phyloP scores from a whole-genome alignment of 257 asterid species.

The Scutellaria barbata region DNA sequence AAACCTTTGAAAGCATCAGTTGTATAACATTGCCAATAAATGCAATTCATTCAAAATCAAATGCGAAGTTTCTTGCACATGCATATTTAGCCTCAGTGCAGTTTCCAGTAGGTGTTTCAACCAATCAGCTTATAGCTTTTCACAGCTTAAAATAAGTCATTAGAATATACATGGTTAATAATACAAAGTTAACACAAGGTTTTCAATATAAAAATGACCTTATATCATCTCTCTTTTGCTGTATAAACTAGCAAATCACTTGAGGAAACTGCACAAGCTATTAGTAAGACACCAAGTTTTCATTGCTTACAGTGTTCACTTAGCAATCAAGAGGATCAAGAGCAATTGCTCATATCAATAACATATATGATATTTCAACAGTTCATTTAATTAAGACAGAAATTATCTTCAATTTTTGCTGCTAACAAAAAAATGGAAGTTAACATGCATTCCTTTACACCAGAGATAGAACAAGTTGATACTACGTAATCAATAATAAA shows the following conservation, averaged over 20 bases:
- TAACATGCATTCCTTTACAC: conserved; percentile 5
- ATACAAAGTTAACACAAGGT: conserved; percentile 3
- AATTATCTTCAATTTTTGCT: not conserved
- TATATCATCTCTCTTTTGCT: not conserved
- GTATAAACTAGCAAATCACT: not conserved
- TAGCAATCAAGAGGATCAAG: not conserved
- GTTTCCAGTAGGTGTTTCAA: not conserved
- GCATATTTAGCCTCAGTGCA: not conserved
- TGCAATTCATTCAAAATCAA: conserved; percentile 16
- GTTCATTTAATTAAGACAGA: not conserved
- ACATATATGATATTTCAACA: not conserved
- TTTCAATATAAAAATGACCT: not conserved
- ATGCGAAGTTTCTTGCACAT: conserved; percentile 12
- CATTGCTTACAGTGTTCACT: not conserved
- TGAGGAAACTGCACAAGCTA: not conserved
- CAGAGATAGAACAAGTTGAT: not conserved
- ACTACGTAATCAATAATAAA: not conserved
- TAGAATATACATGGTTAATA: conserved; percentile 16
- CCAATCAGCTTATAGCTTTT: conserved; percentile 7
- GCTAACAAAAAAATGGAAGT: not conserved
- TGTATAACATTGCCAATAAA: not conserved
- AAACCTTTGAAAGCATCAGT: conserved; percentile 7
- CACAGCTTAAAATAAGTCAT: conserved; percentile 2
- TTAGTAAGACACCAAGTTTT: not conserved
- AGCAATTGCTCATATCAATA: not conserved